Percentiles rank a stretch among this genome's conserved stretches.
phyloP scores from a whole-genome alignment of 2,329 filamentous ascomycete species.

The Sarocladium brachiariae region DNA sequence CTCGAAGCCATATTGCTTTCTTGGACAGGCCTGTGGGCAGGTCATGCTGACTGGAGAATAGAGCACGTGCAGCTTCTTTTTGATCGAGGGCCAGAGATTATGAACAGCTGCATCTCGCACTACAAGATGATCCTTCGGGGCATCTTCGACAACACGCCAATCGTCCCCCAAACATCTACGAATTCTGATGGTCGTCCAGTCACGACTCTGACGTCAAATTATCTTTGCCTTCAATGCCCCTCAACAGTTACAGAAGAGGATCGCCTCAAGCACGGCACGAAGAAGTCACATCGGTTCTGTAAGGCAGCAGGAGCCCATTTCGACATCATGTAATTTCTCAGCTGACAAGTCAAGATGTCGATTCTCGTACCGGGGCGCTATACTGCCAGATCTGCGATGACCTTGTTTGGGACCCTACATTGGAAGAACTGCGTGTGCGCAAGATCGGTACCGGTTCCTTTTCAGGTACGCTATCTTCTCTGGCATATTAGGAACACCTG shows the following conservation, averaged over 20 bases:
- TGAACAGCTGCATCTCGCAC: conserved; percentile 61
- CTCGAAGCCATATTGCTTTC: conserved; percentile 8
- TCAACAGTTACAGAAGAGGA: conserved; percentile 61
- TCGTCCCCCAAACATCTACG: conserved; percentile 60
- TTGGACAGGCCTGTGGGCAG: conserved; percentile 8
- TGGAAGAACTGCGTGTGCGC: conserved; percentile 67
- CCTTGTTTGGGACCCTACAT: conserved; percentile 73
- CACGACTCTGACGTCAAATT: conserved; percentile 60
- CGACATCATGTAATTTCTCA: background rate
- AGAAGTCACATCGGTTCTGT: conserved; percentile 71
- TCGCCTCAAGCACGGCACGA: conserved; percentile 57
- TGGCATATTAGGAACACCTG: background rate
- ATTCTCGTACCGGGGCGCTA: conserved; percentile 66
- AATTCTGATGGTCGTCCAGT: conserved; percentile 47
- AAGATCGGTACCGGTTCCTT: conserved; percentile 63
- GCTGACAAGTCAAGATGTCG: conserved; percentile 54
- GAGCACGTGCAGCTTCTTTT: conserved; percentile 68
- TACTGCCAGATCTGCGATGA: conserved; percentile 81
- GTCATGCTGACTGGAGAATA: conserved; percentile 31
- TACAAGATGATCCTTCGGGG: conserved; percentile 66
- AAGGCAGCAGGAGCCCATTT: conserved; percentile 21
- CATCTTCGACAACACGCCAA: conserved; percentile 60
- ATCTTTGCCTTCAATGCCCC: conserved; percentile 67
- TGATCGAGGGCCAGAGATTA: conserved; percentile 52
- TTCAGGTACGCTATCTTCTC: conserved; percentile 42